A percentile compares a stretch with the other conserved stretches of the same genome.
Evolutionary conservation across 2,329 filamentous ascomycete species (phyloP).

Genomic region (Diaporthe vexans): DNA sequence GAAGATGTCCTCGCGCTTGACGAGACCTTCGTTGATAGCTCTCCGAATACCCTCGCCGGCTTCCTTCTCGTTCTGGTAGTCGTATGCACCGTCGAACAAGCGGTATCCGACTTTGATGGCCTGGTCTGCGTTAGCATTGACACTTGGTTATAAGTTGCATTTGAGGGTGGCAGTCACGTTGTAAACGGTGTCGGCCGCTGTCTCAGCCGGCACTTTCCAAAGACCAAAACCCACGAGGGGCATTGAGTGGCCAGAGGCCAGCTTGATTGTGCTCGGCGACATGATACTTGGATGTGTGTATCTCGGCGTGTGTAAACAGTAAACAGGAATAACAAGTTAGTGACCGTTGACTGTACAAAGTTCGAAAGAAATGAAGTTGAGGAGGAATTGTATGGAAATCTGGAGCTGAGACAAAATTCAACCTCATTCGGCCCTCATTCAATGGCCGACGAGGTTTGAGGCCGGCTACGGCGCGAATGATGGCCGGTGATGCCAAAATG

Average conservation of each 20-base stretch:
- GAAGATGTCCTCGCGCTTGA: slow-evolving; percentile 18
- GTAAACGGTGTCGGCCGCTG: slow-evolving; percentile 9
- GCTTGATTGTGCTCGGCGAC: not conserved
- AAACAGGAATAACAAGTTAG: too few relatives aligned
- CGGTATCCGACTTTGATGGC: slow-evolving; percentile 7
- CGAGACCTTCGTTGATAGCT: not conserved
- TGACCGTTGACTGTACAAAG: too few relatives aligned
- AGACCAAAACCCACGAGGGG: not conserved
- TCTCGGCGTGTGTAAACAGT: not conserved
- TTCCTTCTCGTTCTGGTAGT: slow-evolving; percentile 14
- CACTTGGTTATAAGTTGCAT: not conserved
- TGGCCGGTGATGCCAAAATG: not conserved
- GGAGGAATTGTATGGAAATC: not conserved
- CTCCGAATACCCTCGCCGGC: not conserved
- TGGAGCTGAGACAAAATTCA: not conserved
- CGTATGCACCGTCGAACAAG: not conserved
- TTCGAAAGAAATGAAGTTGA: not conserved
- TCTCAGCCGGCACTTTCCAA: slow-evolving; percentile 9
- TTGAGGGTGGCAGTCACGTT: not conserved
- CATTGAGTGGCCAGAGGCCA: slow-evolving; percentile 11
- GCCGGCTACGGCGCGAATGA: not conserved
- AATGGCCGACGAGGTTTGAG: not conserved
- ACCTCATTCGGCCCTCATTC: not conserved
- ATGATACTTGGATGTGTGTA: not conserved
- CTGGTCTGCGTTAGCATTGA: not conserved